phyloP scores from a whole-genome alignment of 1,284 basidiomycete species.

The Ceratobasidium sp. region DNA sequence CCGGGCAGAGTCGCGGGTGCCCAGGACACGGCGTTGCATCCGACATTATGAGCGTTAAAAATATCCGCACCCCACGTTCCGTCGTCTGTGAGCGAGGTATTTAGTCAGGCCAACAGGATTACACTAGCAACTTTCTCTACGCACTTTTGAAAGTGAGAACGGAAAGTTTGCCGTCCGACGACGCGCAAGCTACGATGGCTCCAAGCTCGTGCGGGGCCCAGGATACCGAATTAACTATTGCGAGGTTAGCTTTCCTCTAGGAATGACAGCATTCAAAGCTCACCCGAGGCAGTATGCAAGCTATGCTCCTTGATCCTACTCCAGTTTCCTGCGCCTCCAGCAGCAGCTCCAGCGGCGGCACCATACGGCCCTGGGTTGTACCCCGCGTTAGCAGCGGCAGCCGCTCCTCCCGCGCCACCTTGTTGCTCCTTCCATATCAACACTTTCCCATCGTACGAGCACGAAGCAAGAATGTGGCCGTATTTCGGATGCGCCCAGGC shows the following conservation, averaged over 20 bases:
- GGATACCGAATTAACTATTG: slow-evolving; percentile 91
- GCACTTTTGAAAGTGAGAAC: slow-evolving; percentile 96
- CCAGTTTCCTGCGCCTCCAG: slow-evolving; percentile 70
- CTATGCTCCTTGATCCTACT: slow-evolving; percentile 96
- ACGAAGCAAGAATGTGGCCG: slow-evolving; percentile 95
- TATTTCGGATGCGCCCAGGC: slow-evolving; percentile 99
- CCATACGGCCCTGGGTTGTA: slow-evolving; percentile 48
- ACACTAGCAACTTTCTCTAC: slow-evolving; percentile 50
- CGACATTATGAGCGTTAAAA: slow-evolving; percentile 95
- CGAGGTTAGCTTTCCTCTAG: neutral
- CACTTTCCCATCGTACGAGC: slow-evolving; percentile 98
- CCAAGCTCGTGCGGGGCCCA: slow-evolving; percentile 99
- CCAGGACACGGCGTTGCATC: slow-evolving; percentile 98
- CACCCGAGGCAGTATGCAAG: slow-evolving; percentile 92
- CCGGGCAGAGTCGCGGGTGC: slow-evolving; percentile 91
- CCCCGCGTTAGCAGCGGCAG: slow-evolving; percentile 45
- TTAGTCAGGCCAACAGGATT: neutral
- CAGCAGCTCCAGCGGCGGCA: slow-evolving; percentile 51
- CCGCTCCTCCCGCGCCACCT: slow-evolving; percentile 63
- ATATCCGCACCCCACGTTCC: slow-evolving; percentile 96
- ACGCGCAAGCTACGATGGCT: slow-evolving; percentile 95
- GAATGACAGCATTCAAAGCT: slow-evolving; percentile 46
- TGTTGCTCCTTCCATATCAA: slow-evolving; percentile 96
- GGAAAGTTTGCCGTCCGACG: slow-evolving; percentile 97
- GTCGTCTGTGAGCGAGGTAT: slow-evolving; percentile 70